Evolutionary conservation across 140 eudicot genomes (phyloP).

Genomic region (Flaveria floridana): DNA sequence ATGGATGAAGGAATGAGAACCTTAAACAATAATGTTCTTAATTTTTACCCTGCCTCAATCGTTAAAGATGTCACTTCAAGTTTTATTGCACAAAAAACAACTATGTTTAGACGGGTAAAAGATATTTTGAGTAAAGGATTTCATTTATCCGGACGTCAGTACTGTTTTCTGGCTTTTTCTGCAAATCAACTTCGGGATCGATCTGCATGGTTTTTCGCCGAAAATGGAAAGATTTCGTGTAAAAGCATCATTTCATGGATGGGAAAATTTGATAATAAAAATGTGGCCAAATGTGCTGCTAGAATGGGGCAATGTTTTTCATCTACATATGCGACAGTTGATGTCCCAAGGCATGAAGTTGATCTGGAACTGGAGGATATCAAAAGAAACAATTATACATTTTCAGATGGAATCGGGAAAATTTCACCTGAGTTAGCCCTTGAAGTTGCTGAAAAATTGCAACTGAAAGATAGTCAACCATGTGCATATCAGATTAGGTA

Average conservation of each 20-base stretch:
- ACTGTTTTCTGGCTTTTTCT: constrained; percentile 82
- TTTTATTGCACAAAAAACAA: constrained; percentile 52
- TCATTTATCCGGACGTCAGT: constrained; percentile 67
- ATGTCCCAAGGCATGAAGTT: constrained; percentile 54
- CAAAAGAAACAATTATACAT: constrained; percentile 52
- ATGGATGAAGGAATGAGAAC: constrained; percentile 92
- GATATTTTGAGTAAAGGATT: constrained; percentile 53
- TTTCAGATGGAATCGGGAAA: constrained; percentile 90
- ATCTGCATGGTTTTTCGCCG: constrained; percentile 98
- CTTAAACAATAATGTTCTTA: constrained; percentile 55
- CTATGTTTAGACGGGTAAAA: constrained; percentile 64
- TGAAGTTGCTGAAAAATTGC: constrained; percentile 69
- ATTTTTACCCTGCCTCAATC: constrained; percentile 62
- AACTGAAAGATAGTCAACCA: constrained; percentile 50
- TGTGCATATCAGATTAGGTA: constrained; percentile 71
- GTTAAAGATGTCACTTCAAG: constrained; percentile 38
- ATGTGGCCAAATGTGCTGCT: constrained; percentile 81
- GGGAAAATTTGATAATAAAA: constrained; percentile 58
- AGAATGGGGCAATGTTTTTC: constrained; percentile 92
- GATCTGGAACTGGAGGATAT: constrained; percentile 45
- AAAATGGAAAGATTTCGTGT: constrained; percentile 41
- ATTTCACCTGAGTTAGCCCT: constrained; percentile 63
- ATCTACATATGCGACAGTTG: constrained; percentile 88
- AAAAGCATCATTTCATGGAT: constrained; percentile 50
- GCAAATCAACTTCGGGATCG: constrained; percentile 87